These are phyloP conservation scores for Lentinula boryana DNA, from an alignment of 768 basidiomycete species.

Conservation along the genomic window DNA sequence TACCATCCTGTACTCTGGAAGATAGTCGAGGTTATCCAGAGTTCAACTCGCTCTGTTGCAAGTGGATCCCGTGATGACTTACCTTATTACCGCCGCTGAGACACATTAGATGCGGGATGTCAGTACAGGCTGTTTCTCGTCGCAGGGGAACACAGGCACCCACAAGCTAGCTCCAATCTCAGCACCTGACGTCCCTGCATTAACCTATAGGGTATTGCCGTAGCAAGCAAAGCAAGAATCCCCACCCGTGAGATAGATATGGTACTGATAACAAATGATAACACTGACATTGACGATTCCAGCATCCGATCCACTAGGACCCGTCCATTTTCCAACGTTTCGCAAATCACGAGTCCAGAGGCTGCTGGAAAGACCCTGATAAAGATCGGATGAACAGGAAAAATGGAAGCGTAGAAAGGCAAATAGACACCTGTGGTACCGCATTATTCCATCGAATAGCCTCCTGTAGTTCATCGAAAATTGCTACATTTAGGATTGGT, in stretches of 20 bases:
- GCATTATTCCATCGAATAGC: constrained; percentile 89
- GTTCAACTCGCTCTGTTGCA: background rate
- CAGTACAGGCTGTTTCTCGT: constrained; percentile 1
- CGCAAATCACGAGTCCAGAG: constrained; percentile 86
- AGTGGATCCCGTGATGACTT: constrained; percentile 12
- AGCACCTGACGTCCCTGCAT: constrained; percentile 55
- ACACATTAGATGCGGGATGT: constrained; percentile 7
- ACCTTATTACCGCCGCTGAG: constrained; percentile 82
- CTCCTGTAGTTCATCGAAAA: constrained; percentile 83
- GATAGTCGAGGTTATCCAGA: background rate
- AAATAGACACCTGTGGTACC: constrained; percentile 60
- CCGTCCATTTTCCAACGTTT: constrained; percentile 88
- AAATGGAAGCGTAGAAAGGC: constrained; percentile 7
- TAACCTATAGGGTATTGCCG: constrained; percentile 29
- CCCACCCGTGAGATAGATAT: background rate
- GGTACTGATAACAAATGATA: constrained; percentile 3
- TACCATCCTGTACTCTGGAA: constrained; percentile 78
- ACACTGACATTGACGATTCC: constrained; percentile 85
- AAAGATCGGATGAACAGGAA: constrained; percentile 8
- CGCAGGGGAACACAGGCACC: background rate
- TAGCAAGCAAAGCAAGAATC: background rate
- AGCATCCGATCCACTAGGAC: constrained; percentile 81
- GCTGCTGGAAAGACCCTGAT: constrained; percentile 79
- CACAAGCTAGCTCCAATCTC: constrained; percentile 54
- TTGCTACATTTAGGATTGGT: constrained; percentile 79